phyloP scores from a whole-genome alignment of 176 grass and related monocot genomes.

The Zizania latifolia region DNA sequence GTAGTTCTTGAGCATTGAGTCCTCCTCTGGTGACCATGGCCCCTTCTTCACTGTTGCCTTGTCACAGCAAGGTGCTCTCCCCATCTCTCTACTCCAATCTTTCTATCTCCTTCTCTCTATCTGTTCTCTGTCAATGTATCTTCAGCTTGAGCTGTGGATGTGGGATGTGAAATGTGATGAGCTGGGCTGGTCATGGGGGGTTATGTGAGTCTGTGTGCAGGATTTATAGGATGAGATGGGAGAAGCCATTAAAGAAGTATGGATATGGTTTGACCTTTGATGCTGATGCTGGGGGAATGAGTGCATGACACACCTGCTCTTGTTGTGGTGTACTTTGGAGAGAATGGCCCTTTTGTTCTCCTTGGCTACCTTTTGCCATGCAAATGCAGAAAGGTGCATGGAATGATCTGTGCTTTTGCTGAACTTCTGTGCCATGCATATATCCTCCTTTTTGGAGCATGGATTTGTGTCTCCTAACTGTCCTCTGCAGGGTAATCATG shows the following conservation, averaged over 20 bases:
- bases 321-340: conserved; percentile 29
- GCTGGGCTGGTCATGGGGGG: conserved; percentile 40
- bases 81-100: conserved; percentile 38
- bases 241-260: conserved; percentile 17
- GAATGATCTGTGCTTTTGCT: neutral
- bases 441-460: neutral
- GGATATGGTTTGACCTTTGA: conserved; percentile 57
- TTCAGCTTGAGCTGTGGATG: neutral
- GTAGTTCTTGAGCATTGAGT: conserved; percentile 80
- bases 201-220: neutral
- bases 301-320: conserved; percentile 34
- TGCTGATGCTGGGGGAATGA: conserved; percentile 48
- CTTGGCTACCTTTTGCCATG: conserved; percentile 11
- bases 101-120: neutral
- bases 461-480: neutral
- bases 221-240: conserved; percentile 45
- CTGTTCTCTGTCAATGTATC: neutral
- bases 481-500: neutral
- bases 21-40: conserved; percentile 87
- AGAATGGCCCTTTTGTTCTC: conserved; percentile 24
- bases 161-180: conserved; percentile 11
- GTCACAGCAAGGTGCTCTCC: conserved; percentile 87
- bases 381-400: neutral
- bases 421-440: neutral
- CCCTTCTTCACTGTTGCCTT: conserved; percentile 88